These are phyloP conservation scores for Kuraishia floccosa DNA, from an alignment of 805 yeast genomes.

Conservation along the genomic window DNA sequence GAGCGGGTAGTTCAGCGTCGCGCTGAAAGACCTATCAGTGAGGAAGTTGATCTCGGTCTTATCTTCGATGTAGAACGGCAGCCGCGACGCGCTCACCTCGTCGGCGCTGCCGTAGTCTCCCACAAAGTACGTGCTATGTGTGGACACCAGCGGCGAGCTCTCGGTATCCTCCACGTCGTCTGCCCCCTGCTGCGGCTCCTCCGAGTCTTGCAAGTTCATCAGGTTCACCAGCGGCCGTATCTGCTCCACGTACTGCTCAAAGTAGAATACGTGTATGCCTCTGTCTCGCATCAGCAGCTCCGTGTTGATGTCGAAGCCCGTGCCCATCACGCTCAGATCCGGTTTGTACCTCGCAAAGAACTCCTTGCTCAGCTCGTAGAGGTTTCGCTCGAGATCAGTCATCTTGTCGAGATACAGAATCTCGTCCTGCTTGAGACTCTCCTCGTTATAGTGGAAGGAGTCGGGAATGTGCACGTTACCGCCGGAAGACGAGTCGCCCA, in stretches of 20 bases:
- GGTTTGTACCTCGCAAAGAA: conserved; percentile 15
- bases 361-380: conserved; percentile 12
- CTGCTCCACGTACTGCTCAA: conserved; percentile 19
- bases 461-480: conserved; percentile 14
- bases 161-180: conserved; percentile 3
- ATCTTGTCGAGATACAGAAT: conserved; percentile 9
- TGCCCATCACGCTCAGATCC: conserved; percentile 11
- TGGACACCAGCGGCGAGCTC: conserved; percentile 4
- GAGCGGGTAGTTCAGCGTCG: conserved; percentile 19
- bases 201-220: not conserved
- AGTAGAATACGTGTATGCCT: conserved; percentile 20
- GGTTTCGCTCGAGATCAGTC: conserved; percentile 10
- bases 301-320: conserved; percentile 9
- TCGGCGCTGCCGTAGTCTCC: conserved; percentile 7
- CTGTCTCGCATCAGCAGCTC: conserved; percentile 20
- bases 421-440: conserved; percentile 9
- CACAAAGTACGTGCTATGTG: conserved; percentile 5
- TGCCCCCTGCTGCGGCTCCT: not conserved
- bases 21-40: conserved; percentile 10
- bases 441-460: conserved; percentile 7
- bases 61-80: conserved; percentile 20
- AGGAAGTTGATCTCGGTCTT: conserved; percentile 18
- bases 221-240: conserved; percentile 8
- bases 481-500: conserved; percentile 4
- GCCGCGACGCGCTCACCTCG: conserved; percentile 4